Evolutionary conservation across 371 early-diverging fungal genomes (phyloP).

Genomic region (Mortierella sp.): DNA sequence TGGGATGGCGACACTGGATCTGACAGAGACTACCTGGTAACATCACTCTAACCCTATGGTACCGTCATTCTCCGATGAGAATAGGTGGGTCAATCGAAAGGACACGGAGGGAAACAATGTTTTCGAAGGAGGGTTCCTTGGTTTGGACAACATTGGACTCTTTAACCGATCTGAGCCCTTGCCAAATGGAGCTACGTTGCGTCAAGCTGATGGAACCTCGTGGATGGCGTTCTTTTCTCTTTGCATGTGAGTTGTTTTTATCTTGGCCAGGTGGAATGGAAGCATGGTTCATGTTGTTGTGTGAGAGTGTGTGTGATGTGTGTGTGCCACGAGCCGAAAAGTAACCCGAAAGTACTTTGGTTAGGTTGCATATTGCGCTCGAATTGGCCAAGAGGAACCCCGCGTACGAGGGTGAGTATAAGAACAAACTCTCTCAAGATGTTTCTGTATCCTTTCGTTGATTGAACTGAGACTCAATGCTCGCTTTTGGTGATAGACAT

Average conservation of each 20-base stretch:
- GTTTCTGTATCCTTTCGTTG: no score
- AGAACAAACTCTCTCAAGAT: no score
- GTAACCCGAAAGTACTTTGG: no score
- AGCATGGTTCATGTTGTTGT: no score
- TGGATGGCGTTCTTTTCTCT: constrained; percentile 59
- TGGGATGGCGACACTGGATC: background rate
- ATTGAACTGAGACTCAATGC: no score
- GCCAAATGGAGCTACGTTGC: constrained; percentile 55
- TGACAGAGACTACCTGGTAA: no score
- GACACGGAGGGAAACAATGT: constrained; percentile 57
- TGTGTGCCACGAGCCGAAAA: no score
- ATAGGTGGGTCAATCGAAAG: constrained; percentile 62
- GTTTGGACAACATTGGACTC: constrained; percentile 61
- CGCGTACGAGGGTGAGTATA: constrained; percentile 35
- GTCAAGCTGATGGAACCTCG: constrained; percentile 60
- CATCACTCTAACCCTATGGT: no score
- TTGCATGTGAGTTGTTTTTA: constrained; percentile 26
- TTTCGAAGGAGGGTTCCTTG: constrained; percentile 61
- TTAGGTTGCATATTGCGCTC: constrained; percentile 41
- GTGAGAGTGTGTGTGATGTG: no score
- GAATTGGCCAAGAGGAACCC: constrained; percentile 46
- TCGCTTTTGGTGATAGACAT: constrained; percentile 22
- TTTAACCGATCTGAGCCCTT: constrained; percentile 60
- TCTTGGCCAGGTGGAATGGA: no score
- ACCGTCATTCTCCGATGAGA: no score